phyloP scores from a whole-genome alignment of 2,329 filamentous ascomycete species.

The Neoascochyta sp. region DNA sequence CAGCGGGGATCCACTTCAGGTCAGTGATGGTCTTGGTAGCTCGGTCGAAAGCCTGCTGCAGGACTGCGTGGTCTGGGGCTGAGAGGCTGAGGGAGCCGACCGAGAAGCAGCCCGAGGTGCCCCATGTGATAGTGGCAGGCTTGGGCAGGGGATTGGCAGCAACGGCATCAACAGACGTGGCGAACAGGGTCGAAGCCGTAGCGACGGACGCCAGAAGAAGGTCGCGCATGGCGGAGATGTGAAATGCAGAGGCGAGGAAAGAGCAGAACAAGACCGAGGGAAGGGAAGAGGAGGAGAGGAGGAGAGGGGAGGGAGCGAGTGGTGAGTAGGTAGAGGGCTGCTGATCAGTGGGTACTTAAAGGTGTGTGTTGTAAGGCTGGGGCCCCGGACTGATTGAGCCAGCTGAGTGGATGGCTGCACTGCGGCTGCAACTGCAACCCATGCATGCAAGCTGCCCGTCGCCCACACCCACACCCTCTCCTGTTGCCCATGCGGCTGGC shows the following conservation, averaged over 20 bases:
- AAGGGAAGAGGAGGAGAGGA: too few species aligned
- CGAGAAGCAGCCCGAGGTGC: conserved; percentile 47
- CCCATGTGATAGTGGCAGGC: conserved; percentile 53
- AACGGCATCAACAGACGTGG: conserved; percentile 43
- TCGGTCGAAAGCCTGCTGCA: conserved; percentile 50
- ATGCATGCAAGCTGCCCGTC: too few species aligned
- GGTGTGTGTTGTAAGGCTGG: too few species aligned
- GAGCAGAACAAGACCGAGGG: not conserved
- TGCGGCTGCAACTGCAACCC: too few species aligned
- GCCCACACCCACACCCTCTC: too few species aligned
- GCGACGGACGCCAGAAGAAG: conserved; percentile 27
- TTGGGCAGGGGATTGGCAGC: conserved; percentile 54
- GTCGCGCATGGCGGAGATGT: conserved; percentile 33
- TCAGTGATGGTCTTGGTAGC: conserved; percentile 47
- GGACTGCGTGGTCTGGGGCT: conserved; percentile 32
- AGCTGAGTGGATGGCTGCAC: too few species aligned
- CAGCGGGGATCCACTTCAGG: conserved; percentile 54
- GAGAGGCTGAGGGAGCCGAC: conserved; percentile 42
- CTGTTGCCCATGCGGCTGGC: too few species aligned
- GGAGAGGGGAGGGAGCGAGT: too few species aligned
- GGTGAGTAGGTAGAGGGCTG: too few species aligned
- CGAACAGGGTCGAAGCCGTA: conserved; percentile 35
- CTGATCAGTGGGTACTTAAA: too few species aligned
- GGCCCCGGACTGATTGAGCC: too few species aligned
- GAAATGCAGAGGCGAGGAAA: conserved; percentile 1